Conservation (phyloP, 2,329 filamentous ascomycete genomes). For the Thielaviopsis euricoi region DNA sequence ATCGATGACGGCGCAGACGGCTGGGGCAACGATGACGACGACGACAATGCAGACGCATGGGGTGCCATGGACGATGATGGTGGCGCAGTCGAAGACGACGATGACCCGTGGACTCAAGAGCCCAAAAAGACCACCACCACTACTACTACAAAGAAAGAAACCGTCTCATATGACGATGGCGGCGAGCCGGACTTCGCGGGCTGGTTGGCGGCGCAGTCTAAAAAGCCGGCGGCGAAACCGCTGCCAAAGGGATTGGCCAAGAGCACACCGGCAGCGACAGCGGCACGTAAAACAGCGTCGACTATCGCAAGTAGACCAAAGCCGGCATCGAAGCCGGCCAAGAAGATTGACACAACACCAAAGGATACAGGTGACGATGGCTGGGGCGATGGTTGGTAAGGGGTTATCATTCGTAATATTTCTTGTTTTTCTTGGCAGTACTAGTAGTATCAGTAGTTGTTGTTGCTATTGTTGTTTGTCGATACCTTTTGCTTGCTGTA, state of each 20-base stretch:
- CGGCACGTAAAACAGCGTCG: slow-evolving; percentile 22
- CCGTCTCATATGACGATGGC: slow-evolving; percentile 37
- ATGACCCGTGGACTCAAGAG: slow-evolving; percentile 24
- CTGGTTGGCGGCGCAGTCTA: slow-evolving; percentile 81
- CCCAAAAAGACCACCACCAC: slow-evolving; percentile 13
- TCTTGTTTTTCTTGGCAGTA: too few species aligned
- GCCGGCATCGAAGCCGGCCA: slow-evolving; percentile 26
- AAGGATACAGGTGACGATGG: slow-evolving; percentile 42
- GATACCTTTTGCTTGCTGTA: not conserved
- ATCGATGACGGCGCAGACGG: slow-evolving; percentile 32
- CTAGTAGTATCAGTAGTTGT: not conserved
- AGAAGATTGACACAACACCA: slow-evolving; percentile 55
- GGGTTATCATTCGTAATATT: not conserved
- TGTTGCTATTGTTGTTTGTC: not conserved
- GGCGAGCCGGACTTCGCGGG: slow-evolving; percentile 91
- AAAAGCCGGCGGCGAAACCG: slow-evolving; percentile 41
- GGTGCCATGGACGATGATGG: slow-evolving; percentile 42
- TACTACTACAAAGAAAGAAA: slow-evolving; percentile 16
- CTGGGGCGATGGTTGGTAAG: slow-evolving; percentile 50
- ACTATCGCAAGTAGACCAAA: slow-evolving; percentile 6
- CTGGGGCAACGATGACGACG: slow-evolving; percentile 20
- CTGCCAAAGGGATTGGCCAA: slow-evolving; percentile 76
- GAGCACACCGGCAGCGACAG: slow-evolving; percentile 19
- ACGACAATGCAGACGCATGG: slow-evolving; percentile 60
- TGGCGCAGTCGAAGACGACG: slow-evolving; percentile 29